Conservation (phyloP, 257 asterid species). For the Scutellaria baicalensis region DNA sequence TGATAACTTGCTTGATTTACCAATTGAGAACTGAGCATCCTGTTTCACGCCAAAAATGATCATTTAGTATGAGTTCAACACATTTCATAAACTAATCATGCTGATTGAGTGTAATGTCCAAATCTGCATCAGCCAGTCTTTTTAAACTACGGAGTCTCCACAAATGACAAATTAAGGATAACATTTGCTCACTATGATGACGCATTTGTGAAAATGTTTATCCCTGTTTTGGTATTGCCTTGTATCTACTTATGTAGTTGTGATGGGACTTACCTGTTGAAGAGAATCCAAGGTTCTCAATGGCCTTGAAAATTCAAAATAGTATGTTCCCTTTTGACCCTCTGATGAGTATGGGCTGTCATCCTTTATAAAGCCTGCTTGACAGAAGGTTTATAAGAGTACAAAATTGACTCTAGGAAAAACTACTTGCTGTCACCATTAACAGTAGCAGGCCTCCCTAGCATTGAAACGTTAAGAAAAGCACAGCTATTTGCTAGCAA, state of each 20-base stretch:
- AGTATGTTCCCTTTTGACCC: constrained; percentile 46
- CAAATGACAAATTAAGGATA: neutral
- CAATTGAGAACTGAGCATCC: constrained; percentile 62
- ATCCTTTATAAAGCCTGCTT: constrained; percentile 41
- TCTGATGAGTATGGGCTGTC: constrained; percentile 47
- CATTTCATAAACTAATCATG: neutral
- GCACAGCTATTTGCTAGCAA: neutral
- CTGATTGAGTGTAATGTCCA: neutral
- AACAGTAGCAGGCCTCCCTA: neutral
- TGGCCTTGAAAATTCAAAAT: constrained; percentile 60
- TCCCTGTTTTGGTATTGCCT: neutral
- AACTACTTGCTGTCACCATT: neutral
- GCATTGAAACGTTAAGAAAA: neutral
- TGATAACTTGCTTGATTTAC: constrained; percentile 37
- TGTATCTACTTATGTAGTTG: neutral
- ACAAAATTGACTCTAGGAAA: neutral
- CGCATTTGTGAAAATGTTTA: neutral
- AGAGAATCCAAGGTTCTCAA: constrained; percentile 56
- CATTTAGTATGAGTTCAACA: neutral
- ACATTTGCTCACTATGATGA: neutral
- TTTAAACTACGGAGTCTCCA: neutral
- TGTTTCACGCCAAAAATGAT: constrained; percentile 7
- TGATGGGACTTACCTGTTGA: constrained; percentile 38
- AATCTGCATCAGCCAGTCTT: neutral
- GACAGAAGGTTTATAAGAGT: constrained; percentile 12